phyloP scores from a whole-genome alignment of 305 asterid species.

The Striga hermonthica region DNA sequence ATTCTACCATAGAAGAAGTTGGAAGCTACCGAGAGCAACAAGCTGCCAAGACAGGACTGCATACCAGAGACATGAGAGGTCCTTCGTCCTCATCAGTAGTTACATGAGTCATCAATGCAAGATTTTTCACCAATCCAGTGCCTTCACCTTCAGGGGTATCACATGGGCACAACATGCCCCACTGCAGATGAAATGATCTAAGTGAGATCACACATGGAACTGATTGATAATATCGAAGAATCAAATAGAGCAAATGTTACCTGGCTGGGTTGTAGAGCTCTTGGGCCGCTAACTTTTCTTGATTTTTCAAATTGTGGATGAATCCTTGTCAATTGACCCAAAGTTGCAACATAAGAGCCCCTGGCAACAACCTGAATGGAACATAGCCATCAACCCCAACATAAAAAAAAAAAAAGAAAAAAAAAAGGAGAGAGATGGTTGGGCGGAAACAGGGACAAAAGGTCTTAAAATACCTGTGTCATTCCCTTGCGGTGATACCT shows the following conservation, averaged over 20 bases:
- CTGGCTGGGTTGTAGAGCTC: slow-evolving; percentile 99
- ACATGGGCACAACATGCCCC: slow-evolving; percentile 99
- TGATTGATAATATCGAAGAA: slow-evolving; percentile 15
- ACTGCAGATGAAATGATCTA: slow-evolving; percentile 48
- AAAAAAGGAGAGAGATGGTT: not conserved
- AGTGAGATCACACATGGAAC: slow-evolving; percentile 24
- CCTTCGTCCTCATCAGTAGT: slow-evolving; percentile 93
- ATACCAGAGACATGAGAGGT: slow-evolving; percentile 83
- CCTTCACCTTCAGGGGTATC: slow-evolving; percentile 99
- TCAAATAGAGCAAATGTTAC: slow-evolving; percentile 34
- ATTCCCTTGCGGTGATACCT: slow-evolving; percentile 88
- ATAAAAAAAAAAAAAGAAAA: not conserved
- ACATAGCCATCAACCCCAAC: slow-evolving; percentile 10
- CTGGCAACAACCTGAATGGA: slow-evolving; percentile 64
- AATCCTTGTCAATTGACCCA: slow-evolving; percentile 90
- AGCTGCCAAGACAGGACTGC: slow-evolving; percentile 25
- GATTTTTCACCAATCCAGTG: slow-evolving; percentile 95
- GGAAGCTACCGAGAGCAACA: slow-evolving; percentile 6
- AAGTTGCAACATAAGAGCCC: slow-evolving; percentile 72
- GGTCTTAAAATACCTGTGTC: slow-evolving; percentile 68
- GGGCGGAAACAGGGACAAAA: slow-evolving; percentile 9
- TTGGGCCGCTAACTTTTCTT: slow-evolving; percentile 96
- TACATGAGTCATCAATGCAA: slow-evolving; percentile 97
- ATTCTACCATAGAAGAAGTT: slow-evolving; percentile 10
- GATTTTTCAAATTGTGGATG: slow-evolving; percentile 94